phyloP scores from a whole-genome alignment of 23 red algal species.

The Pyropia haitanensis region DNA sequence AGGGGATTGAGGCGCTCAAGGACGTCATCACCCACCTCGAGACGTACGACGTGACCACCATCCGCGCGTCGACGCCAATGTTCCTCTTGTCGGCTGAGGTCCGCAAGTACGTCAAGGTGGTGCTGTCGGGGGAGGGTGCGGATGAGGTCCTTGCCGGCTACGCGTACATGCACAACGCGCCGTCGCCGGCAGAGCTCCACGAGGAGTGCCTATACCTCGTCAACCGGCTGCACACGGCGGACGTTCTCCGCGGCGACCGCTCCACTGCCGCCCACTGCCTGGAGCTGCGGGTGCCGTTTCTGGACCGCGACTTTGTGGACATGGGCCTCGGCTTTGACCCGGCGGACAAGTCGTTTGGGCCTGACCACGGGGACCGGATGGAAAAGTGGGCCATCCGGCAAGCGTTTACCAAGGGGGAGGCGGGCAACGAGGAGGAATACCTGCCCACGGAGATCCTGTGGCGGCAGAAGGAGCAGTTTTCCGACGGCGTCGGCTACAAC shows the following conservation, averaged over 20 bases:
- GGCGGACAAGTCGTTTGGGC: conserved; percentile 32
- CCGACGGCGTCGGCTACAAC: conserved; percentile 80
- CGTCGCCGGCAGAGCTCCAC: conserved; percentile 60
- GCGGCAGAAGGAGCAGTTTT: conserved; percentile 94
- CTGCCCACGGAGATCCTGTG: conserved; percentile 85
- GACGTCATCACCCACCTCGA: conserved; percentile 84
- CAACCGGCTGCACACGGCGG: conserved; percentile 65
- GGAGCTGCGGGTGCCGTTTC: conserved; percentile 94
- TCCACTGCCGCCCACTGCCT: conserved; percentile 88
- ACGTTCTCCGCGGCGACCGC: conserved; percentile 91
- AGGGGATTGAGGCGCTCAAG: conserved; percentile 65
- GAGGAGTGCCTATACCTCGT: conserved; percentile 74
- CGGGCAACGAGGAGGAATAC: conserved; percentile 23
- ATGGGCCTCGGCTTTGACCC: conserved; percentile 66
- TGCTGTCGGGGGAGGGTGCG: conserved; percentile 90
- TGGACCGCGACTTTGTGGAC: conserved; percentile 93
- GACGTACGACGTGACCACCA: conserved; percentile 83
- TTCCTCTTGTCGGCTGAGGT: conserved; percentile 56
- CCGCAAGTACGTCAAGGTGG: conserved; percentile 90
- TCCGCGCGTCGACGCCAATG: conserved; percentile 91
- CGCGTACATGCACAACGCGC: conserved; percentile 91
- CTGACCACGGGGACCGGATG: conserved; percentile 57
- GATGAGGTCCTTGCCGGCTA: conserved; percentile 96
- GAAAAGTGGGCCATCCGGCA: conserved; percentile 67
- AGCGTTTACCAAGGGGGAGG: conserved; percentile 65